Base-by-base conservation (phyloP, 306 rosid species). In the Phaseolus lunatus region DNA sequence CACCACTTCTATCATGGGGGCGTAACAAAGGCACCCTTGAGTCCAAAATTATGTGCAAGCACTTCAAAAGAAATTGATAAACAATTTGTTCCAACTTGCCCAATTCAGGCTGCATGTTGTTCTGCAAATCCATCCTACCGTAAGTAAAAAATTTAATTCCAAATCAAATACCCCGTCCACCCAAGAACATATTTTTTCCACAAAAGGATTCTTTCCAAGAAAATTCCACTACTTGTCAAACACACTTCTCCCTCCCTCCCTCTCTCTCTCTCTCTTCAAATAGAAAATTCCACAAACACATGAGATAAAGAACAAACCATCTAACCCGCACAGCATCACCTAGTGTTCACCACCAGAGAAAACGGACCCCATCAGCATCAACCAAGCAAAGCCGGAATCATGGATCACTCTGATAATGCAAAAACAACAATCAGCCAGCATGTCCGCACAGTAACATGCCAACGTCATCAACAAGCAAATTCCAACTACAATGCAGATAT, bases 1-100 rank as follows among this genome's bases (percentile, higher is more conserved):
- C 97, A 24, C 96, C 89, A 7, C 94, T 88, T 53, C 80, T 81
- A 82, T 83, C 88, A 63, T 83, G 86, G 1, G 62, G 87, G 59
- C 72, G 90, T 65, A 90, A 80, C 27, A 88, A 87, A 71, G 92
- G 92, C 13, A 92, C 89, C 84, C 97, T 92, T 2, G 96, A 92
- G 76, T 90, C 94, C 81, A 90, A 78, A 73, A 92, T 85, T 37
- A 84, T 54, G 73, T 92, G 97, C 81, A 92, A 78, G 82, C 89
- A 85, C 85, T 92, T 92, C 85, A 92, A 61, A 12, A 90, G 86
- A 84, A 90, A 92, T 48, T 90, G 96, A 70, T 89, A 86, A 82
- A 90, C 88, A 66, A 92, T 87, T 75, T 92, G 92, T 44, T 92
- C 97, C 89, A 89, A 82, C 74, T 90, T 92, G 18, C 93, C 90